Conservation (phyloP, 495 filamentous ascomycete species). For the Aspergillus sparsus region DNA sequence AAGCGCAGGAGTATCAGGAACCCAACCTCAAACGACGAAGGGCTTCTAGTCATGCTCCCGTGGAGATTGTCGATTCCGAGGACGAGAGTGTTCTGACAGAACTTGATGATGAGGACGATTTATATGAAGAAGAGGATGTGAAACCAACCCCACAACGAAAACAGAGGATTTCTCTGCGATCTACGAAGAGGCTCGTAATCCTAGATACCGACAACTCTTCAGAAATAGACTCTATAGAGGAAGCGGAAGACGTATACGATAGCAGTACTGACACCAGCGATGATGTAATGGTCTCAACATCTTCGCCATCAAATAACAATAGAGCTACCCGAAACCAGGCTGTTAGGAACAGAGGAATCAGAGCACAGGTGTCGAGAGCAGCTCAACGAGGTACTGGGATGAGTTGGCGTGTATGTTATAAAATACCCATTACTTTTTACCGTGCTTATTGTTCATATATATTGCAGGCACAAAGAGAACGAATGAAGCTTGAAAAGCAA, state of each 20-base stretch:
- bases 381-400: conserved; percentile 20
- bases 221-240: conserved; percentile 15
- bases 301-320: conserved; percentile 7
- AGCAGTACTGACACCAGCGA: conserved; percentile 9
- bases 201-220: conserved; percentile 16
- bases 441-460: conserved; percentile 4
- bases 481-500: conserved; percentile 65
- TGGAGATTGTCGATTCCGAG: conserved; percentile 19
- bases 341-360: not conserved
- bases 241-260: conserved; percentile 15
- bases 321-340: conserved; percentile 7
- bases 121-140: conserved; percentile 15
- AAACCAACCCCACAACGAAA: conserved; percentile 21
- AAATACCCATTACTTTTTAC: not conserved
- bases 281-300: conserved; percentile 1
- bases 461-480: conserved; percentile 48
- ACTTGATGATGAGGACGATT: conserved; percentile 25
- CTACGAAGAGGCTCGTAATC: not conserved
- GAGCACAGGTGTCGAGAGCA: not conserved
- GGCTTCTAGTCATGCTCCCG: conserved; percentile 13
- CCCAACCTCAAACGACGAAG: conserved; percentile 32
- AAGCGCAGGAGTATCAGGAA: conserved; percentile 61
- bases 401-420: conserved; percentile 38
- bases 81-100: conserved; percentile 23
- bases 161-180: conserved; percentile 20